Conservation (phyloP, 176 grass and related monocot genomes). For the Ensete ventricosum region DNA sequence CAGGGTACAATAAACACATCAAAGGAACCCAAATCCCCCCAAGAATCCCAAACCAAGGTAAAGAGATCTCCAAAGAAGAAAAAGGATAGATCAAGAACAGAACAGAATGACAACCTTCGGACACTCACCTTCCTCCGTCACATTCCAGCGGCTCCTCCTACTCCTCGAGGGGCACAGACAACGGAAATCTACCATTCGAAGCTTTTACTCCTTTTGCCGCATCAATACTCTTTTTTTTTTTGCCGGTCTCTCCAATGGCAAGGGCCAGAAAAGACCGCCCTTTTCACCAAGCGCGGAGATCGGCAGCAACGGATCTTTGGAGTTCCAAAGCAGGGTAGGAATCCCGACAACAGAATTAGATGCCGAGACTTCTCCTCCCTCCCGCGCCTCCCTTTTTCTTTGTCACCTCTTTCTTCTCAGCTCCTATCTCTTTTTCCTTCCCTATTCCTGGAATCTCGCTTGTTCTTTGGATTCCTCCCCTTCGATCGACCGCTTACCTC, state of each 20-base stretch:
- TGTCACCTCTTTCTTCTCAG: too few relatives aligned
- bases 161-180: not conserved
- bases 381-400: too few relatives aligned
- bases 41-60: not conserved
- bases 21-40: not conserved
- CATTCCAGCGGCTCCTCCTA: not conserved
- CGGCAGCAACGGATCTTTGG: too few relatives aligned
- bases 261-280: not conserved
- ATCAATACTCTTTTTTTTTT: not conserved
- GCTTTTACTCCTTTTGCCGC: not conserved
- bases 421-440: too few relatives aligned
- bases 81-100: not conserved
- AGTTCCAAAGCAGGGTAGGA: too few relatives aligned
- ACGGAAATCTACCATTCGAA: slow-evolving; percentile 3
- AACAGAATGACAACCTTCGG: not conserved
- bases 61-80: not conserved
- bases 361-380: too few relatives aligned
- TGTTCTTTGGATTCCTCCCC: too few relatives aligned
- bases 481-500: too few relatives aligned
- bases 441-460: too few relatives aligned
- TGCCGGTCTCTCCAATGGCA: not conserved
- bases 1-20: not conserved
- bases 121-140: not conserved
- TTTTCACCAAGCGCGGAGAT: not conserved
- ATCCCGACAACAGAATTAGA: too few relatives aligned